Conservation (phyloP, 345 rosid species). For the Atalantia buxifolia region DNA sequence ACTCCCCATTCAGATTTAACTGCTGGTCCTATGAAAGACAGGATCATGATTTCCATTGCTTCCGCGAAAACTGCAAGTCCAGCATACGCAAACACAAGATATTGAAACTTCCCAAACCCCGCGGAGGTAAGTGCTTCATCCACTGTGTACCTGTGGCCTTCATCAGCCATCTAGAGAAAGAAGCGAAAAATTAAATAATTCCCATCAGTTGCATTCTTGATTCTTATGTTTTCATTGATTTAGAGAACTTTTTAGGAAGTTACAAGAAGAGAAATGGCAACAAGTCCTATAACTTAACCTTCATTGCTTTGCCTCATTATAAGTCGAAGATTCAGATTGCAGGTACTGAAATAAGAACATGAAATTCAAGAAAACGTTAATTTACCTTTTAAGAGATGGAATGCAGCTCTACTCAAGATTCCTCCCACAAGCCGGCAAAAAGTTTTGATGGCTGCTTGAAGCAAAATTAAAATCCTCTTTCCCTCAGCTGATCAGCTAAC, state of each 20-base stretch:
- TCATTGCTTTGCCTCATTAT: neutral
- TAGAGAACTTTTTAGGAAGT: neutral
- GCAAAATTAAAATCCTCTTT: too few relatives aligned
- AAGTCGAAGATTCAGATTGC: neutral
- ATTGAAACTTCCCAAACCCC: neutral
- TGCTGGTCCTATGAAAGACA: neutral
- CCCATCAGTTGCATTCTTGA: neutral
- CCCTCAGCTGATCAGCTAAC: too few relatives aligned
- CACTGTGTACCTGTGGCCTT: neutral
- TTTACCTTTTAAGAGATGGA: too few relatives aligned
- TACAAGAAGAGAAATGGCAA: neutral
- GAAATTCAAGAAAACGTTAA: too few relatives aligned
- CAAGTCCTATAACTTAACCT: neutral
- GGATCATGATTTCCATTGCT: slow-evolving; percentile 4
- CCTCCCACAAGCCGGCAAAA: too few relatives aligned
- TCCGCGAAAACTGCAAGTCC: slow-evolving; percentile 2
- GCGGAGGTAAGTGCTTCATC: neutral
- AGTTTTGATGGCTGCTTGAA: too few relatives aligned
- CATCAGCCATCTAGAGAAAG: neutral
- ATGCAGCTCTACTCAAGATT: too few relatives aligned
- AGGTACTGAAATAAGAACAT: too few relatives aligned
- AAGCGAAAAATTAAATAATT: neutral
- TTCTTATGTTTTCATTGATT: neutral
- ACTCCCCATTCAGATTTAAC: neutral
- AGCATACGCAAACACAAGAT: neutral